These are phyloP conservation scores for Thielaviopsis euricoi DNA, from an alignment of 2,329 filamentous ascomycete genomes.

Conservation along the genomic window DNA sequence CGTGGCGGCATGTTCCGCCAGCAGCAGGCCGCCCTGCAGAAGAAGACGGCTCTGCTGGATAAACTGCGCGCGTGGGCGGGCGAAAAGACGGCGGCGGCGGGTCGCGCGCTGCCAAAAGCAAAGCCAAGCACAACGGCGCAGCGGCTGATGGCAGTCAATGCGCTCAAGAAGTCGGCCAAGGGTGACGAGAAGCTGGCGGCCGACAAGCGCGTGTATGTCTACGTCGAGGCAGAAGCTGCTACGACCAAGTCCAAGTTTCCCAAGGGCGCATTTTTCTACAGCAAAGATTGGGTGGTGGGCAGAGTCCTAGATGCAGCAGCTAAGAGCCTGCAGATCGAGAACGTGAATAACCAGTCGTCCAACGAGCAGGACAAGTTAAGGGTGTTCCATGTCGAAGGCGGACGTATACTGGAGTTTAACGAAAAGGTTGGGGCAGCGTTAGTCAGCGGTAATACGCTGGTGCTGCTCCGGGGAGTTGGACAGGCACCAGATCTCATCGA, in stretches of 20 bases:
- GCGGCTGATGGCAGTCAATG: slow-evolving; percentile 52
- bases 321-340: slow-evolving; percentile 59
- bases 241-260: slow-evolving; percentile 73
- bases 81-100: slow-evolving; percentile 51
- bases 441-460: slow-evolving; percentile 75
- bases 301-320: slow-evolving; percentile 65
- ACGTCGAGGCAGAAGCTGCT: slow-evolving; percentile 78
- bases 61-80: slow-evolving; percentile 67
- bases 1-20: slow-evolving; percentile 31
- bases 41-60: slow-evolving; percentile 56
- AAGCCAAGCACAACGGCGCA: slow-evolving; percentile 47
- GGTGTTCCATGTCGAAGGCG: slow-evolving; percentile 86
- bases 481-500: slow-evolving; percentile 57
- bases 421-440: slow-evolving; percentile 66
- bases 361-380: slow-evolving; percentile 66
- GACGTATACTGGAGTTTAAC: slow-evolving; percentile 68
- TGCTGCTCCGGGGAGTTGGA: slow-evolving; percentile 71
- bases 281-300: slow-evolving; percentile 77
- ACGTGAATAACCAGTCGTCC: slow-evolving; percentile 63
- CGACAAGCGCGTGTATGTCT: slow-evolving; percentile 80
- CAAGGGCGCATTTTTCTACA: slow-evolving; percentile 66
- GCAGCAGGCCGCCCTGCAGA: slow-evolving; percentile 36
- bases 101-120: slow-evolving; percentile 41
- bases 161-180: slow-evolving; percentile 73
- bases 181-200: slow-evolving; percentile 66